Percentiles rank a stretch among this genome's conserved stretches.
These are phyloP conservation scores for Kodamaea lidongshanica DNA, from an alignment of 805 yeast genomes.

Conservation along the genomic window DNA sequence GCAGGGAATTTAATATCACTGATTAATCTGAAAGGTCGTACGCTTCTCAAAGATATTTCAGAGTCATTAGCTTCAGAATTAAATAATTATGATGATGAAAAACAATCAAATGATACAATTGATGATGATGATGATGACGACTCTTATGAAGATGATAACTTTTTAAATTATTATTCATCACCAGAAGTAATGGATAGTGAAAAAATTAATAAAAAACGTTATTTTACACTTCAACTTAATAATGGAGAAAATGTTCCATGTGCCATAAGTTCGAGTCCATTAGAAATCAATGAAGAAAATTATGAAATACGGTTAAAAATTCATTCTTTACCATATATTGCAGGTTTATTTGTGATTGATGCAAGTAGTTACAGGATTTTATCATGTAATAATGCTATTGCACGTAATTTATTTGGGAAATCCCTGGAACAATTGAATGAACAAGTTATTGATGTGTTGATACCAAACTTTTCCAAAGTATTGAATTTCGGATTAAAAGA, in stretches of 20 bases:
- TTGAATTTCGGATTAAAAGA: conserved; percentile 35
- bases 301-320: conserved; percentile 52
- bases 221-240: conserved; percentile 49
- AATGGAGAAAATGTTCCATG: conserved; percentile 54
- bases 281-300: conserved; percentile 41
- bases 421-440: conserved; percentile 40
- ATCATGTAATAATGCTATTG: conserved; percentile 74
- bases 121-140: conserved; percentile 1
- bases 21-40: conserved; percentile 12
- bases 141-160: conserved; percentile 11
- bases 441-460: conserved; percentile 46
- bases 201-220: conserved; percentile 50
- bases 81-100: conserved; percentile 3
- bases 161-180: conserved; percentile 12
- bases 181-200: conserved; percentile 23
- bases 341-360: conserved; percentile 74
- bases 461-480: conserved; percentile 56
- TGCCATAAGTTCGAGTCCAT: conserved; percentile 60
- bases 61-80: conserved; percentile 23
- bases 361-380: conserved; percentile 44
- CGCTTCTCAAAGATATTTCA: conserved; percentile 19
- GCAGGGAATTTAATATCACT: conserved; percentile 30
- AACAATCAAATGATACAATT: background rate
- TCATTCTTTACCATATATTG: conserved; percentile 77
- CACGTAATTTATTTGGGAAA: conserved; percentile 72